Evolutionary conservation across 2,329 filamentous ascomycete species (phyloP), one percentile per base, ranked within the genome.

Genomic region (Xylaria sp.): DNA sequence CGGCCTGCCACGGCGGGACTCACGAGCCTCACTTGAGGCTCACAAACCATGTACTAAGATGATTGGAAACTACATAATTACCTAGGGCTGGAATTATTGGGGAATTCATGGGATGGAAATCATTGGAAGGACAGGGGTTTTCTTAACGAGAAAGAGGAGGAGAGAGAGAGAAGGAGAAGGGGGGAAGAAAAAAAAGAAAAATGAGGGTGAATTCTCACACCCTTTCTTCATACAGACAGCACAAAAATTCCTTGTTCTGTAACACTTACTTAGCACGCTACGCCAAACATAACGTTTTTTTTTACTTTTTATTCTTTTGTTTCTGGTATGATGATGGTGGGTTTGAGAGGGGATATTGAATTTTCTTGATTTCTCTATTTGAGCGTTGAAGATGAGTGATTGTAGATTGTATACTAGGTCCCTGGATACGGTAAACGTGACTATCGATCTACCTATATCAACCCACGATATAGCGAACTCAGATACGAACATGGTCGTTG

Each of bases 1-100:
- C 37, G 13, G 47, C 49, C 50, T 35, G 51, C 37, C 54, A 46
- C 30, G 37, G 47, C 55, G 49, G 47, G 37, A 8, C 46, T 10
- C 16, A 46, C 18, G 7, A 34, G 13, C 51, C 39, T 50, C 59
- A 37, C 37, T 49, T 42, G 2, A n/a, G 54, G 56, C 47, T 55
- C 58, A n/a, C 10, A 51, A 35, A 23, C 49, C 11, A 11, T 23
- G 46, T 48, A 63, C 23, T n/a, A 48, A 49, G 50, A 63, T 47
- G 49, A 46, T 13, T 48, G 39, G 39, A 42, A 42, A 39, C 51
- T 9, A 55, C 51, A 30, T 16, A 55, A 58, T 52, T 37, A 55
- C 49, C 23, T 50, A 54, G 37, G 8, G 11, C 51, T 16, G 52
- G 54, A 51, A 13, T 51, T 16, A 50, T 42, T 30, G n/a, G 9